Evolutionary conservation across 208 protist species (phyloP), one percentile per base, ranked within the genome.

Genomic region (Leishmania amazonensis): DNA sequence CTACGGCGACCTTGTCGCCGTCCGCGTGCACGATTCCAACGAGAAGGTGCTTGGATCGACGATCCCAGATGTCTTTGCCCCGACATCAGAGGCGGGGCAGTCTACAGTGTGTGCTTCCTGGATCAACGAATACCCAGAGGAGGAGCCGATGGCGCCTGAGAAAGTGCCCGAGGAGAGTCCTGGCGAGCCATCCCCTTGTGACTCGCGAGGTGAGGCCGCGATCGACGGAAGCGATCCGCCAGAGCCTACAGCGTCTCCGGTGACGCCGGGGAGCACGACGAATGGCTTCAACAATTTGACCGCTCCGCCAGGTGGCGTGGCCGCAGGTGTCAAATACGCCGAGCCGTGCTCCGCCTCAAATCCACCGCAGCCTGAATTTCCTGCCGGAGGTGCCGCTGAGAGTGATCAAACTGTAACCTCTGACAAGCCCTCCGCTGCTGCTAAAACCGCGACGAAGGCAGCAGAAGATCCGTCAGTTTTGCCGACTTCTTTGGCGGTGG

Each of bases 31-130:
- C 17, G 85, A 83, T 62, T 80, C 47, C 47, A 81, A 81, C n/a
- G 81, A 79, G 60, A 68, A 31, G 21, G 85, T 83, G 24, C 84
- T 94, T 28, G 91, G 91, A 17, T 91, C 87, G 0, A 91, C 89
- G 17, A 87, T 93, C 64, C 91, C 91, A 15, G 67, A 81, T 45
- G 35, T 49, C 5, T 83, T 93, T 64, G 51, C 24, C 8, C 40
- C 73, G 35, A 24, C 54, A 28, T 62, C 83, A 24, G 74, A 83
- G n/a, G 64, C 73, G 28, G 74, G 67, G n/a, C 45, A 60, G 8
- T 54, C 64, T 35, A 58, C 58, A 45, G 81, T 86, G 79, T 87
- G 89, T 67, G 87, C 84, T 53, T 85, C 79, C 42, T 93, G 89
- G 89, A 78, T 90, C 24, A 79, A 85, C 57, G 76, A 80, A 67